phyloP scores from a whole-genome alignment of 2,329 filamentous ascomycete genomes.

The Purpureocillium lavendulum region DNA sequence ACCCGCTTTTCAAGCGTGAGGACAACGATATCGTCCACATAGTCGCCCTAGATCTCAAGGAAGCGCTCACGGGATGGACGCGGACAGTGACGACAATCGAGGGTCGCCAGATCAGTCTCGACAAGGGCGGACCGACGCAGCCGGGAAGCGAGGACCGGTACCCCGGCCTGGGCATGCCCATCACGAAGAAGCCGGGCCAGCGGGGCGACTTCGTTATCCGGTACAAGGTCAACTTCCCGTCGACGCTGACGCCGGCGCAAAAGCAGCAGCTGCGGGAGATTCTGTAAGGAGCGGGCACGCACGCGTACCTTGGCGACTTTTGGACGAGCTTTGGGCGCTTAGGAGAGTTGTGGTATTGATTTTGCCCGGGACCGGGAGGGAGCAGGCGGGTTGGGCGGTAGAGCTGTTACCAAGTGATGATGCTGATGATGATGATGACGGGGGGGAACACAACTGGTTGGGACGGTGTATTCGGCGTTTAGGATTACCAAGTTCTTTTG shows the following conservation, averaged over 20 bases:
- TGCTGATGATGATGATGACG: constrained; percentile 2
- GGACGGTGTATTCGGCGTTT: constrained; percentile 10
- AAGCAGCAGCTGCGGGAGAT: constrained; percentile 77
- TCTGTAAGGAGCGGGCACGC: constrained; percentile 37
- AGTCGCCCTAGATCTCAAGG: constrained; percentile 80
- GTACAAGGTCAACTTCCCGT: constrained; percentile 90
- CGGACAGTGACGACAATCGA: constrained; percentile 91
- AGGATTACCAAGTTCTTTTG: not conserved
- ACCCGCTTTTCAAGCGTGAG: constrained; percentile 75
- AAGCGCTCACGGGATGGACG: constrained; percentile 89
- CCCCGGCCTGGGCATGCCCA: constrained; percentile 85
- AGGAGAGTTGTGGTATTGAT: too few relatives aligned
- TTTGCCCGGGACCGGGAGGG: too few relatives aligned
- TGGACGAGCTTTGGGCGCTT: too few relatives aligned
- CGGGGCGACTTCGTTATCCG: constrained; percentile 83
- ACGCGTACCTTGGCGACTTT: not conserved
- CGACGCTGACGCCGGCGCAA: constrained; percentile 64
- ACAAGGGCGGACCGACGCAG: constrained; percentile 76
- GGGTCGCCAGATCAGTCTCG: constrained; percentile 71
- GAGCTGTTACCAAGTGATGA: not conserved
- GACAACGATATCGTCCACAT: constrained; percentile 78
- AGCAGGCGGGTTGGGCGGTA: not conserved
- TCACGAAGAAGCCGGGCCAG: constrained; percentile 78
- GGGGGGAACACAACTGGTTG: not conserved
- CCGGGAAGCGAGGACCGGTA: constrained; percentile 76